A percentile compares a stretch with the other conserved stretches of the same genome.
phyloP scores from a whole-genome alignment of 2,329 filamentous ascomycete genomes.

The Colletotrichum agaves region DNA sequence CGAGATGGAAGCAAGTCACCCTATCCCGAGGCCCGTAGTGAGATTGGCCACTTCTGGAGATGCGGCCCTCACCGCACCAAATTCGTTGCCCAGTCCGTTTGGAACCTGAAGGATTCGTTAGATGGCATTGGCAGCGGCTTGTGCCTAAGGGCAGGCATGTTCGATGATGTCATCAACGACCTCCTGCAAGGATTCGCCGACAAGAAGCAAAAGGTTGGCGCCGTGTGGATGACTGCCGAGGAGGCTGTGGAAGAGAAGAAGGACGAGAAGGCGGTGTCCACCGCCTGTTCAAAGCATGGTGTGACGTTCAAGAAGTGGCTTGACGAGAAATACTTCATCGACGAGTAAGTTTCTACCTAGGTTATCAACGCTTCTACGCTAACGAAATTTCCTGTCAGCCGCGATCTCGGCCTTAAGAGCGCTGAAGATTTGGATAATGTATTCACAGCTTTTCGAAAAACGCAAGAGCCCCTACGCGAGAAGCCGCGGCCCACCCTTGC shows the following conservation, averaged over 20 bases:
- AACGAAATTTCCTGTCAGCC: slow-evolving; percentile 55
- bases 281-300: slow-evolving; percentile 61
- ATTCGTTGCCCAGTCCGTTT: slow-evolving; percentile 78
- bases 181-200: slow-evolving; percentile 62
- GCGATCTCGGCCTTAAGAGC: slow-evolving; percentile 69
- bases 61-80: slow-evolving; percentile 78
- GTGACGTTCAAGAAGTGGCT: slow-evolving; percentile 73
- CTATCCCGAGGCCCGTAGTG: slow-evolving; percentile 74
- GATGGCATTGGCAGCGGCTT: slow-evolving; percentile 70
- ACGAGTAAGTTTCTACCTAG: slow-evolving; percentile 70
- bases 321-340: slow-evolving; percentile 83
- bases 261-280: slow-evolving; percentile 68
- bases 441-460: slow-evolving; percentile 80
- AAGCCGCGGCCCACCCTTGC: slow-evolving; percentile 69
- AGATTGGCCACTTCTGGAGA: slow-evolving; percentile 75
- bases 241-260: slow-evolving; percentile 75
- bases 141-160: slow-evolving; percentile 70
- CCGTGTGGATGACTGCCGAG: slow-evolving; percentile 80
- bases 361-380: slow-evolving; percentile 32
- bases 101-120: slow-evolving; percentile 74
- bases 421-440: slow-evolving; percentile 75
- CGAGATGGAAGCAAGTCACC: slow-evolving; percentile 64
- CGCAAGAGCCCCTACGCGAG: slow-evolving; percentile 75
- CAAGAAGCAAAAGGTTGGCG: slow-evolving; percentile 61
- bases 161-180: slow-evolving; percentile 67